Evolutionary conservation across 495 filamentous ascomycete species (phyloP).

Genomic region (Aspergillus asperescens): DNA sequence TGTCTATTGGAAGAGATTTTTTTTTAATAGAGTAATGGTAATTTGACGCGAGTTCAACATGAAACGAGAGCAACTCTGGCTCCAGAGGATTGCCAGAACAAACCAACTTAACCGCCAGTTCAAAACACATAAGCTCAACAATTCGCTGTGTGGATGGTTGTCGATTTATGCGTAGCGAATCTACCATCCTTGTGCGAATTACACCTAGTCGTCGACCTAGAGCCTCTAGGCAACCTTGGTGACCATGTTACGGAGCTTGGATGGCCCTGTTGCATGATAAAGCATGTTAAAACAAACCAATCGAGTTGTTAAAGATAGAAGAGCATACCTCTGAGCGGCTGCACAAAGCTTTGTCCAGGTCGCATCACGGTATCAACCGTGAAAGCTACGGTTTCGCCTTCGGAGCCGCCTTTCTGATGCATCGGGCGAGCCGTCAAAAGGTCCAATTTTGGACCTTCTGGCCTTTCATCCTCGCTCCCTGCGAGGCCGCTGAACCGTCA

Average conservation of each 20-base stretch:
- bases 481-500: conserved; percentile 93
- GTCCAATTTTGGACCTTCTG: conserved; percentile 61
- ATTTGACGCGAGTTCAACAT: conserved; percentile 13
- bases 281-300: not conserved
- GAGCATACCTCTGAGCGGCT: conserved; percentile 37
- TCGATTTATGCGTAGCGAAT: conserved; percentile 27
- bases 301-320: not conserved
- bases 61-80: conserved; percentile 13
- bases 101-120: conserved; percentile 23
- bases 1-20: not conserved
- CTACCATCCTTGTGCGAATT: conserved; percentile 33
- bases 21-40: conserved; percentile 3
- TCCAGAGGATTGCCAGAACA: conserved; percentile 14
- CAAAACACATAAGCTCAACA: conserved; percentile 20
- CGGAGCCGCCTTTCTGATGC: conserved; percentile 35
- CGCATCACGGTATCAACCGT: conserved; percentile 26
- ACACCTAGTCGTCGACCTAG: conserved; percentile 28
- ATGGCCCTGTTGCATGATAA: conserved; percentile 36
- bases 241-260: conserved; percentile 40
- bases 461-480: conserved; percentile 75
- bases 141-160: conserved; percentile 22
- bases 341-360: conserved; percentile 32
- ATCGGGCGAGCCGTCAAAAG: conserved; percentile 56
- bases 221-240: conserved; percentile 26
- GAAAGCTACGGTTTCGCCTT: conserved; percentile 33